A percentile compares a stretch with the other conserved stretches of the same genome.
Evolutionary conservation across 805 yeast species (phyloP).

Genomic region (Pichia gijzeniarum): DNA sequence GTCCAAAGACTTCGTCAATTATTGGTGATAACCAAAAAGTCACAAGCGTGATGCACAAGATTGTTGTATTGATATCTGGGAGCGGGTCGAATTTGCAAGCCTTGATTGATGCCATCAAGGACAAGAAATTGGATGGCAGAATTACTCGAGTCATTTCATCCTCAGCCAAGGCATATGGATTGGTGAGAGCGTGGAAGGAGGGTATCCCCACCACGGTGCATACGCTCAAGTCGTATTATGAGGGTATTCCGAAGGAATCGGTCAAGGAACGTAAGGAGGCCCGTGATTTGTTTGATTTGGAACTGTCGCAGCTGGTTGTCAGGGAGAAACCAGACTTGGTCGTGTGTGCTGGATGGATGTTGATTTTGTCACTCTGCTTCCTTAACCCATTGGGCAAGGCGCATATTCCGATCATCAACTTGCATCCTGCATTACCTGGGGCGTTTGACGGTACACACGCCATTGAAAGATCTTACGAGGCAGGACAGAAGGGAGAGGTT

Average conservation of each 20-base stretch:
- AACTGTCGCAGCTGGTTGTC: constrained; percentile 64
- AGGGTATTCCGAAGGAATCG: constrained; percentile 66
- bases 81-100: constrained; percentile 96
- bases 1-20: too few relatives aligned
- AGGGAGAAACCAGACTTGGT: constrained; percentile 68
- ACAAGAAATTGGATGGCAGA: constrained; percentile 31
- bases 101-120: constrained; percentile 62
- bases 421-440: constrained; percentile 97
- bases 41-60: constrained; percentile 28
- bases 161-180: constrained; percentile 78
- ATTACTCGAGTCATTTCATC: constrained; percentile 84
- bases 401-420: constrained; percentile 74
- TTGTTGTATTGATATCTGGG: constrained; percentile 86
- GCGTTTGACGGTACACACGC: constrained; percentile 97
- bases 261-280: constrained; percentile 50
- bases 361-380: constrained; percentile 76
- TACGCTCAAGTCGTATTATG: constrained; percentile 64
- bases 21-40: too few relatives aligned
- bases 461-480: constrained; percentile 92
- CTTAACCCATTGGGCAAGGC: constrained; percentile 56
- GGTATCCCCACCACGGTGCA: constrained; percentile 69
- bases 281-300: constrained; percentile 67
- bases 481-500: constrained; percentile 80
- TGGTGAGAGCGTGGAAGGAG: constrained; percentile 67
- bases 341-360: constrained; percentile 99